Evolutionary conservation across 352 stramenopile species (phyloP), one percentile per base, ranked within the genome.

Genomic region (Phytophthora boehmeriae): DNA sequence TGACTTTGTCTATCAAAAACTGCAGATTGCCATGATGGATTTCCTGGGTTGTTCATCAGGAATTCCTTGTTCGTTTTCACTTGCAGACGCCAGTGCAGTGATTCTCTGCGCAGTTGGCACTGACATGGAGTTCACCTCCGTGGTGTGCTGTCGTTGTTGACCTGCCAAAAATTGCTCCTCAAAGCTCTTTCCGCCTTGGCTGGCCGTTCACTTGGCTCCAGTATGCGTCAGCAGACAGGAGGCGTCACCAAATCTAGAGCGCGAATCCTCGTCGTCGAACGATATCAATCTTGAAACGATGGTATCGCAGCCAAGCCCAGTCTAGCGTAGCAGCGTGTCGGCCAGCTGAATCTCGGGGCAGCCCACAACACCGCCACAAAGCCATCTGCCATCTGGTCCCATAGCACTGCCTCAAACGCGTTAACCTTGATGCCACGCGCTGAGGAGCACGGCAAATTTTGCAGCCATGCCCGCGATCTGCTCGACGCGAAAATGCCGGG

Each of bases 241-340:
- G 38, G 14, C 8, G 38, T 17, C 19, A 19, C 38, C 38, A 16
- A 44, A 44, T 44, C 38, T 20, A 9, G 6, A 17, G 38, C 10
- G 38, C 3, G 14, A 22, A 44, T 44, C 38, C 22, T 44, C 38
- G 38, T 44, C 38, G 38, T 44, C 38, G 22, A 30, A 44, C 38
- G n/a, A 16, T 16, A 22, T 44, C 38, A 17, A 44, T 44, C 38
- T 44, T 44, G 38, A 44, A 44, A 44, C 38, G n/a, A n/a, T n/a
- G 38, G 38, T 20, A 44, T 41, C 38, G 13, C 38, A 44, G 38
- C 13, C 38, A 22, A 16, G 34, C 34, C 14, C 5, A 14, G 34
- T 4, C 13, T 6, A 44, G 38, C 38, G 38, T 44, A 44, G 38
- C 38, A 22, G 38, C 38, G 38, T 22, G 38, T 19, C 38, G 11